A percentile compares a stretch with the other conserved stretches of the same genome.
Conservation (phyloP, 1,139 yeast genomes). For the Blastobotrys illinoisensis region DNA sequence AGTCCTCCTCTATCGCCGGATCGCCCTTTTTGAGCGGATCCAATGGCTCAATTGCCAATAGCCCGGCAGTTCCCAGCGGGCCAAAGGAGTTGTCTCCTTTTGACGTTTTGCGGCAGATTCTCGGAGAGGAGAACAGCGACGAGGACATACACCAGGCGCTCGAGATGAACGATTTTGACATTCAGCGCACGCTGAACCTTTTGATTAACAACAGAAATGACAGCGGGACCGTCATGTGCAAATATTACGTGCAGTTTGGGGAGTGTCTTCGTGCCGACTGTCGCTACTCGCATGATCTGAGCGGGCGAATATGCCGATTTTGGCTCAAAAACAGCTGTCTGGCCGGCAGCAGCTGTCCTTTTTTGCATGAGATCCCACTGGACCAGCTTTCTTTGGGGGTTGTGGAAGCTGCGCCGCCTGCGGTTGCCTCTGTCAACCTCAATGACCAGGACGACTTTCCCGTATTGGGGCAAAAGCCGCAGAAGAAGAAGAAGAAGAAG, state of each 20-base stretch:
- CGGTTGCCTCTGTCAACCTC: conserved; percentile 2
- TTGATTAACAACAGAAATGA: conserved; percentile 11
- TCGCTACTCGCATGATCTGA: conserved; percentile 40
- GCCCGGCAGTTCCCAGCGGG: too few species aligned
- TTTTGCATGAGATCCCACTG: conserved; percentile 36
- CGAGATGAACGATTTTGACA: conserved; percentile 31
- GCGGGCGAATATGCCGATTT: conserved; percentile 38
- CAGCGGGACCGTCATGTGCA: conserved; percentile 32
- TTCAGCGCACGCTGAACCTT: conserved; percentile 25
- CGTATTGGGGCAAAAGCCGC: conserved; percentile 20
- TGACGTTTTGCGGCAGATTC: conserved; percentile 29
- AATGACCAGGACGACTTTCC: conserved; percentile 26
- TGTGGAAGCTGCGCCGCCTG: background rate
- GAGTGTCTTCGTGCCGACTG: conserved; percentile 41
- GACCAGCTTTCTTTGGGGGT: background rate
- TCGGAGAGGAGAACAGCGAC: conserved; percentile 29
- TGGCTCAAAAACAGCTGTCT: conserved; percentile 41
- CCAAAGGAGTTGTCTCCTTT: conserved; percentile 26
- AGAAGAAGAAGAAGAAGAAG: conserved; percentile 6
- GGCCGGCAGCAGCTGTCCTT: conserved; percentile 38
- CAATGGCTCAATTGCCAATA: too few species aligned
- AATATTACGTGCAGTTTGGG: conserved; percentile 37
- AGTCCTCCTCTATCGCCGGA: conserved; percentile 1
- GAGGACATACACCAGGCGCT: conserved; percentile 30
- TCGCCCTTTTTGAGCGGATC: too few species aligned